Evolutionary conservation across 768 basidiomycete species (phyloP).

Genomic region (Amanita molliuscula): DNA sequence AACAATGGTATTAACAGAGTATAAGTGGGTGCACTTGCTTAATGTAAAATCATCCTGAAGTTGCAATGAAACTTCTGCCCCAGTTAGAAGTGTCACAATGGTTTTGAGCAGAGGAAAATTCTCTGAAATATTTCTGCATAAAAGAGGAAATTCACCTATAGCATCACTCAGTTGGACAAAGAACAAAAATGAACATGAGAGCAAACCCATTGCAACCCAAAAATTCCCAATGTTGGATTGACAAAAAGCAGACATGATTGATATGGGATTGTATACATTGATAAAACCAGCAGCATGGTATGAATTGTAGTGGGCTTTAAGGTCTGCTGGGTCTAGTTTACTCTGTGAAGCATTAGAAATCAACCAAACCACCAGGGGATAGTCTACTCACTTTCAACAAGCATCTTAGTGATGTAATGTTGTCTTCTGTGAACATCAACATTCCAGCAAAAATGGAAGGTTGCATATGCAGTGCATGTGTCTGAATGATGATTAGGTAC

Average conservation of each 20-base stretch:
- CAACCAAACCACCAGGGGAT: neutral
- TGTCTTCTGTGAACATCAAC: conserved; percentile 10
- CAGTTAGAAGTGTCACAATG: conserved; percentile 8
- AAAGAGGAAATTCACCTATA: conserved; percentile 9
- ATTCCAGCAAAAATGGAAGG: conserved; percentile 8
- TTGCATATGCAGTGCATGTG: conserved; percentile 7
- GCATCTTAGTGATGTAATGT: conserved; percentile 6
- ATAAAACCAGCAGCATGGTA: conserved; percentile 9
- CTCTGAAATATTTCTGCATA: conserved; percentile 7
- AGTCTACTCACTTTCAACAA: conserved; percentile 5
- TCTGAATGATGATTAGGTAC: conserved; percentile 8
- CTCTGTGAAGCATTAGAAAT: conserved; percentile 3
- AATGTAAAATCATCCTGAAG: conserved; percentile 7
- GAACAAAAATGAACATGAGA: neutral
- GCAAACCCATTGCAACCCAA: conserved; percentile 10
- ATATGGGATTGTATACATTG: conserved; percentile 9
- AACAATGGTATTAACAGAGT: conserved; percentile 6
- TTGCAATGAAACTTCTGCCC: conserved; percentile 5
- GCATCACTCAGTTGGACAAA: conserved; percentile 1
- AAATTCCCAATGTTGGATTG: conserved; percentile 4
- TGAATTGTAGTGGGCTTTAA: conserved; percentile 8
- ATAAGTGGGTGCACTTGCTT: conserved; percentile 6
- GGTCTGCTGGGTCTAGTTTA: conserved; percentile 6
- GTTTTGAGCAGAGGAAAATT: conserved; percentile 5
- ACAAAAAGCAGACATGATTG: conserved; percentile 8